Conservation (phyloP, 495 filamentous ascomycete species). For the Aspergillus saccharolyticus region DNA sequence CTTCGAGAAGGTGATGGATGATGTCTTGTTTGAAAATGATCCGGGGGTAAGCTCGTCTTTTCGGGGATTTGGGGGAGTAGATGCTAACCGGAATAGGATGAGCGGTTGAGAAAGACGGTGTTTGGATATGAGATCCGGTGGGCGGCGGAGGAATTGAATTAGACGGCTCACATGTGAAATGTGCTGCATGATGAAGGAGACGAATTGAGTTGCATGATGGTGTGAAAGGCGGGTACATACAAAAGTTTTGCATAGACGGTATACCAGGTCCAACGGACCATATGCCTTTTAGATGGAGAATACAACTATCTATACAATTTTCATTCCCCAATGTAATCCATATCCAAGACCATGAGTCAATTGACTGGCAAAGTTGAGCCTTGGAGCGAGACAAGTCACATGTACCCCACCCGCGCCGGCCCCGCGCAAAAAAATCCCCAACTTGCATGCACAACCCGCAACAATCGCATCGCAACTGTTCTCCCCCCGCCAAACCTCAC, state of each 20-base stretch:
- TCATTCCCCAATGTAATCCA: too few relatives aligned
- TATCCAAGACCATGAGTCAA: too few relatives aligned
- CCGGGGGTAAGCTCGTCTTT: conserved; percentile 53
- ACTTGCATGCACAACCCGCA: background rate
- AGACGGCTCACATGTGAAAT: conserved; percentile 11
- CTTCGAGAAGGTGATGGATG: conserved; percentile 72
- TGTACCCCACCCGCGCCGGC: background rate
- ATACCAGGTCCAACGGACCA: too few relatives aligned
- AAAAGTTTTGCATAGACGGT: too few relatives aligned
- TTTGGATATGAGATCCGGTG: conserved; percentile 67
- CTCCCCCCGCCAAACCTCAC: background rate
- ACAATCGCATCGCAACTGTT: background rate
- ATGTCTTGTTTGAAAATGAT: conserved; percentile 84
- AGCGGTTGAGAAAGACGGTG: conserved; percentile 69
- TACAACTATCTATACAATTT: too few relatives aligned
- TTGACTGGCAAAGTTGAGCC: too few relatives aligned
- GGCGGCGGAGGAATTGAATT: conserved; percentile 29
- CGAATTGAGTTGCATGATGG: background rate
- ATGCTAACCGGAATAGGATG: conserved; percentile 46
- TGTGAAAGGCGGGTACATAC: background rate
- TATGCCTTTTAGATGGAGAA: too few relatives aligned
- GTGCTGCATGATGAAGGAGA: background rate
- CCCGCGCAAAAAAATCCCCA: conserved; percentile 6
- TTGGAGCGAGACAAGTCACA: conserved; percentile 8
- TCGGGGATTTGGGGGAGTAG: background rate